These are phyloP conservation scores for Psilocybe mexicana DNA, from an alignment of 1,284 basidiomycete genomes.

Conservation along the genomic window DNA sequence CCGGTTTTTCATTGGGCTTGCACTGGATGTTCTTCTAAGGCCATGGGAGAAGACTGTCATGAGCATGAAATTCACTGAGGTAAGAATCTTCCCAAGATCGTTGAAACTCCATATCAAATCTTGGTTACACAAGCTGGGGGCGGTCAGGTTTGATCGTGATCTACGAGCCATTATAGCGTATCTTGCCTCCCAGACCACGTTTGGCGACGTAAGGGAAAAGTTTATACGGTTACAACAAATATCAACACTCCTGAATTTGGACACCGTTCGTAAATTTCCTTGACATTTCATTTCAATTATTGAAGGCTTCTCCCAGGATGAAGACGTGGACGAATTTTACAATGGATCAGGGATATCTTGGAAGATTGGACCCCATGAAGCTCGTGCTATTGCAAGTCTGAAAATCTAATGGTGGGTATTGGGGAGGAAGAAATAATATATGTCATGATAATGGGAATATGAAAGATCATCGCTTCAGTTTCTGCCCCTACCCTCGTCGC, in stretches of 20 bases:
- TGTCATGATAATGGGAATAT: slow-evolving; percentile 1
- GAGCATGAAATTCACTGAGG: slow-evolving; percentile 87
- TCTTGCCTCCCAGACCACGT: slow-evolving; percentile 82
- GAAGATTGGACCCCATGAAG: slow-evolving; percentile 81
- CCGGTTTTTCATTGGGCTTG: slow-evolving; percentile 80
- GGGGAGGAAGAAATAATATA: background rate
- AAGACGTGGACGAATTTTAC: slow-evolving; percentile 91
- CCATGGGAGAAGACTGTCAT: slow-evolving; percentile 93
- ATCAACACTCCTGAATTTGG: slow-evolving; percentile 88
- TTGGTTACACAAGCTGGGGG: slow-evolving; percentile 73
- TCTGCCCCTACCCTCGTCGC: slow-evolving; percentile 49
- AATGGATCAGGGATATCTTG: slow-evolving; percentile 90
- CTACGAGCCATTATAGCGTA: slow-evolving; percentile 82
- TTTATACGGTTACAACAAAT: slow-evolving; percentile 93
- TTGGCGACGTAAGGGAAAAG: slow-evolving; percentile 89
- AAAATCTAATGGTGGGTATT: slow-evolving; percentile 42
- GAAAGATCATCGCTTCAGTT: background rate
- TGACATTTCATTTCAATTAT: background rate
- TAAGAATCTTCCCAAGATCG: slow-evolving; percentile 26
- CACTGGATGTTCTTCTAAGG: slow-evolving; percentile 83
- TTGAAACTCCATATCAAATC: background rate
- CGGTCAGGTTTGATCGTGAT: slow-evolving; percentile 94
- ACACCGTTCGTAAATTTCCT: slow-evolving; percentile 56
- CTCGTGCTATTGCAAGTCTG: slow-evolving; percentile 67
- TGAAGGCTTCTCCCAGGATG: slow-evolving; percentile 56